Evolutionary conservation across 345 rosid genomes (phyloP).

Genomic region (Populus pruinosa): DNA sequence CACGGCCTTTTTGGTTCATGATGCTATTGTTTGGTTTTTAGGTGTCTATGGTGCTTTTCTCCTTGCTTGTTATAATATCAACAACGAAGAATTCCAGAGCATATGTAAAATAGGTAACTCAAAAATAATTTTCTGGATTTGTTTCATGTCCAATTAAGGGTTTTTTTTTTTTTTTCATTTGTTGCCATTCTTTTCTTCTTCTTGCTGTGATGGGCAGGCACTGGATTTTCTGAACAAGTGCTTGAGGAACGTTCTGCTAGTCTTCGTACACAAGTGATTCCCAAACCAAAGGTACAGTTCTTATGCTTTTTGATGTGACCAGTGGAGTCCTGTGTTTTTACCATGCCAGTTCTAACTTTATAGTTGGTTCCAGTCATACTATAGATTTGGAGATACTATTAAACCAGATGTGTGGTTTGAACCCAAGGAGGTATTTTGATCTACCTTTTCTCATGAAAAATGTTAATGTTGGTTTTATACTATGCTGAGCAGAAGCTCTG

Average conservation of each 20-base stretch:
- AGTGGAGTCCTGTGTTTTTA: conserved; percentile 4
- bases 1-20: conserved; percentile 12
- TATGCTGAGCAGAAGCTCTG: too few species aligned
- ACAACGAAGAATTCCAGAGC: conserved; percentile 85
- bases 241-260: conserved; percentile 83
- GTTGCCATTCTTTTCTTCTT: conserved; percentile 5
- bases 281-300: conserved; percentile 66
- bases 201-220: conserved; percentile 43
- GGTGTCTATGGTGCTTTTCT: conserved; percentile 95
- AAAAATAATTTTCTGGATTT: conserved; percentile 10
- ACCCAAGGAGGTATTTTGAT: conserved; percentile 66
- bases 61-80: conserved; percentile 79
- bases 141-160: not conserved
- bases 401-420: conserved; percentile 96
- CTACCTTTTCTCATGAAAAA: not conserved
- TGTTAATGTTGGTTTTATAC: not conserved
- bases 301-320: conserved; percentile 1
- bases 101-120: conserved; percentile 85
- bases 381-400: conserved; percentile 55
- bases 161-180: not conserved
- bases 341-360: conserved; percentile 6
- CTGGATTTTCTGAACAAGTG: conserved; percentile 80
- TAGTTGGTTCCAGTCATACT: conserved; percentile 59
- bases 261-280: conserved; percentile 76
- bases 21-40: conserved; percentile 26